Percentiles rank a stretch among this genome's conserved stretches.
Evolutionary conservation across 768 basidiomycete genomes (phyloP).

Genomic region (Clitopilus passeckerianus): DNA sequence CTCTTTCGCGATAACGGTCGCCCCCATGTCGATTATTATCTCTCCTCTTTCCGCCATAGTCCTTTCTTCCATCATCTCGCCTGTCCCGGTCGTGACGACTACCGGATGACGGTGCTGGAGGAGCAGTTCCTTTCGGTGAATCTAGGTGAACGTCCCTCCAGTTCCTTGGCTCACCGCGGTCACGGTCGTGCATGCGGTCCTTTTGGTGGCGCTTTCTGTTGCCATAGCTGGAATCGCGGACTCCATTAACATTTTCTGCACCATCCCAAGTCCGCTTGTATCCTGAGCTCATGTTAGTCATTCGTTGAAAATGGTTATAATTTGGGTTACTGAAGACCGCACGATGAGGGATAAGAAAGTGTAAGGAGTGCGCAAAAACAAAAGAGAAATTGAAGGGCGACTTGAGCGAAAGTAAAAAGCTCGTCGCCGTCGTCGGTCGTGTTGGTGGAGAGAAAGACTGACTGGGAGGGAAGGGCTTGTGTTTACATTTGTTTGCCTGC

Average conservation of each 20-base stretch:
- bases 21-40: conserved; percentile 22
- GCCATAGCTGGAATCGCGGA: conserved; percentile 13
- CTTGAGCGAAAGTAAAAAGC: too few species aligned
- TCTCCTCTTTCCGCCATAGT: conserved; percentile 23
- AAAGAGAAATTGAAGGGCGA: too few species aligned
- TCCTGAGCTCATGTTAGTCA: conserved; percentile 86
- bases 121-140: conserved; percentile 21
- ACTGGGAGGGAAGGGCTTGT: too few species aligned
- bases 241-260: conserved; percentile 32
- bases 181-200: conserved; percentile 26
- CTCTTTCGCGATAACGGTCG: conserved; percentile 20
- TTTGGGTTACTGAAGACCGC: conserved; percentile 74
- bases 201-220: conserved; percentile 47
- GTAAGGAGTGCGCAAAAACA: too few species aligned
- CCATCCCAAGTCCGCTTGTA: conserved; percentile 77
- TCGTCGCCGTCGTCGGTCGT: too few species aligned
- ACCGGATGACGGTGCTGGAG: background rate
- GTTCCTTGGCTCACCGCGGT: conserved; percentile 36
- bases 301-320: conserved; percentile 32
- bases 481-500: too few species aligned
- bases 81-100: conserved; percentile 34
- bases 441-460: too few species aligned
- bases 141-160: conserved; percentile 69
- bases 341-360: conserved; percentile 48
- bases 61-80: conserved; percentile 18